These are phyloP conservation scores for Xylaria hypoxylon DNA, from an alignment of 2,329 filamentous ascomycete genomes.

Conservation along the genomic window DNA sequence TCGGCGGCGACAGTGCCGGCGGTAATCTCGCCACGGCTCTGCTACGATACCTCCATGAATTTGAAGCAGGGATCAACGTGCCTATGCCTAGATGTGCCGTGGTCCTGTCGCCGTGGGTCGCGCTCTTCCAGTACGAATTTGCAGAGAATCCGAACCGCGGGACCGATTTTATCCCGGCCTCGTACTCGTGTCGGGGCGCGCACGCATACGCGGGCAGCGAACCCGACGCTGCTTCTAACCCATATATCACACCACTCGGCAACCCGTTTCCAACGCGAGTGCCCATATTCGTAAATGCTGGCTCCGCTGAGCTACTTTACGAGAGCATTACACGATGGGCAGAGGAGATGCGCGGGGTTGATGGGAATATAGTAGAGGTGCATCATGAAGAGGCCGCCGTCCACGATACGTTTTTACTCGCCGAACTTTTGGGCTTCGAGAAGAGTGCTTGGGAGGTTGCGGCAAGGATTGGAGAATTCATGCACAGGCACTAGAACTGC, in stretches of 20 bases:
- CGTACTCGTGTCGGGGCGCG: conserved; percentile 58
- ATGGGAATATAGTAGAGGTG: conserved; percentile 49
- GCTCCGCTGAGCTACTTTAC: conserved; percentile 48
- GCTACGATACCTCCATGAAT: conserved; percentile 58
- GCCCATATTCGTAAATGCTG: conserved; percentile 42
- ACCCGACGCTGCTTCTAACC: conserved; percentile 37
- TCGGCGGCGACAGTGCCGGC: conserved; percentile 63
- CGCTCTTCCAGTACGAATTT: conserved; percentile 35
- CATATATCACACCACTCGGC: conserved; percentile 50
- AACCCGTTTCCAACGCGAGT: conserved; percentile 41
- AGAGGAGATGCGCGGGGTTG: conserved; percentile 48
- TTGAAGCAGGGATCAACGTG: conserved; percentile 45
- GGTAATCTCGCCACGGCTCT: conserved; percentile 58
- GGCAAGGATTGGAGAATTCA: conserved; percentile 28
- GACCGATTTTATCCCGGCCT: conserved; percentile 55
- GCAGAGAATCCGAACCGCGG: conserved; percentile 25
- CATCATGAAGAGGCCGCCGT: conserved; percentile 54
- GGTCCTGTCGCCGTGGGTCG: conserved; percentile 49
- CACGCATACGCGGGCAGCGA: conserved; percentile 48
- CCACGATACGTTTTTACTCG: conserved; percentile 60
- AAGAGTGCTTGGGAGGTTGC: conserved; percentile 45
- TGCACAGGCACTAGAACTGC: conserved; percentile 16
- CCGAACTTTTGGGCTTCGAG: conserved; percentile 56
- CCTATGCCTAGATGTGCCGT: conserved; percentile 51
- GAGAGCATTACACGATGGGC: conserved; percentile 68